Evolutionary conservation across 2,329 filamentous ascomycete species (phyloP).

Genomic region (Annulohypoxylon truncatum): DNA sequence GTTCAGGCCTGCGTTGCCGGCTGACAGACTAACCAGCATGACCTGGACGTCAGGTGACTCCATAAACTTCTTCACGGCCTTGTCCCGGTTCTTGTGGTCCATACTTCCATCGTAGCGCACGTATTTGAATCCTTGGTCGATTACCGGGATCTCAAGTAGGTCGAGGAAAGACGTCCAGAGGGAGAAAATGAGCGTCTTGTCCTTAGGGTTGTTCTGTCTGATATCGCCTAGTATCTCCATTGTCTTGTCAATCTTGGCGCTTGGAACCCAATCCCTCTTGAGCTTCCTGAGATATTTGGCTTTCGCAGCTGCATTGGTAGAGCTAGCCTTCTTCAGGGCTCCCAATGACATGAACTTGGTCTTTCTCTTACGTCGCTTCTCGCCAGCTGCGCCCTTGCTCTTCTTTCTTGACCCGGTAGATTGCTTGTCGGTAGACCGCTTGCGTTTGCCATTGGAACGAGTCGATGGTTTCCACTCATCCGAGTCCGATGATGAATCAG

Average conservation of each 20-base stretch:
- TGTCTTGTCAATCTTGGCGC: slow-evolving; percentile 49
- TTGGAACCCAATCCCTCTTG: slow-evolving; percentile 46
- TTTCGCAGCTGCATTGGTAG: slow-evolving; percentile 43
- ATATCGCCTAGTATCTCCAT: slow-evolving; percentile 48
- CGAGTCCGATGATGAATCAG: slow-evolving; percentile 3
- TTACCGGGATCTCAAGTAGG: slow-evolving; percentile 49
- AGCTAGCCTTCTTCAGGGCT: slow-evolving; percentile 43
- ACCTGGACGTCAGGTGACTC: slow-evolving; percentile 52
- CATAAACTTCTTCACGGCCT: slow-evolving; percentile 46
- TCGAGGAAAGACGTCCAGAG: slow-evolving; percentile 53
- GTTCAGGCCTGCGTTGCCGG: slow-evolving; percentile 80
- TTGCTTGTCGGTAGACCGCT: not conserved
- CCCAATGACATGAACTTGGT: slow-evolving; percentile 39
- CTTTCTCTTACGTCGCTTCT: slow-evolving; percentile 25
- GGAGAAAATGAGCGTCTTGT: slow-evolving; percentile 51
- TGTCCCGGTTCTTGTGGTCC: slow-evolving; percentile 40
- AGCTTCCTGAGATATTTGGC: slow-evolving; percentile 44
- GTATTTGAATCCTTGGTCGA: slow-evolving; percentile 44
- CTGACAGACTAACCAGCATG: slow-evolving; percentile 79
- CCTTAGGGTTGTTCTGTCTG: slow-evolving; percentile 40
- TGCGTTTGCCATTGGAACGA: slow-evolving; percentile 16
- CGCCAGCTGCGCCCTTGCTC: slow-evolving; percentile 22
- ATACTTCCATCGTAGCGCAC: slow-evolving; percentile 51
- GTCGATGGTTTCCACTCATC: not conserved
- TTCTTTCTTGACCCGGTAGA: not conserved